Evolutionary conservation across 257 asterid species (phyloP).

Genomic region (Fraxinus anomala): DNA sequence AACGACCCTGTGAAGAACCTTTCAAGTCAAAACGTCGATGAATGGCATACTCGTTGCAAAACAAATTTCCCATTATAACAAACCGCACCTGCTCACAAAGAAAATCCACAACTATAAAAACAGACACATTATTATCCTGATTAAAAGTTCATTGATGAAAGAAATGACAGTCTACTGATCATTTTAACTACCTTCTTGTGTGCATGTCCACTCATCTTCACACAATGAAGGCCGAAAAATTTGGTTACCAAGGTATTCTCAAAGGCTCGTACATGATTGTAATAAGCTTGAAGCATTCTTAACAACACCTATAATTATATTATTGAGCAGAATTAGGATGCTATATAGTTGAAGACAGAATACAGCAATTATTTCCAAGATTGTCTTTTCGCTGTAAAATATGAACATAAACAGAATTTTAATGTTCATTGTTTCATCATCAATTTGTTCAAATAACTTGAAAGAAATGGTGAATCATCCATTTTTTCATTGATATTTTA

Average conservation of each 20-base stretch:
- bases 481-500: background rate
- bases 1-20: conserved; percentile 10
- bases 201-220: conserved; percentile 45
- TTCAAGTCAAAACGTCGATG: conserved; percentile 24
- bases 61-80: conserved; percentile 36
- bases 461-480: background rate
- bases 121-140: background rate
- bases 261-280: conserved; percentile 42
- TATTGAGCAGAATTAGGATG: background rate
- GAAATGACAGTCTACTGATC: background rate
- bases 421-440: no score
- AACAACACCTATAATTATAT: conserved; percentile 36
- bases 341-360: background rate
- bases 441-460: background rate
- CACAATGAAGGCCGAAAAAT: conserved; percentile 49
- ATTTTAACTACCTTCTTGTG: conserved; percentile 32
- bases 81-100: conserved; percentile 30
- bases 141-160: background rate
- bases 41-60: conserved; percentile 14
- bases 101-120: conserved; percentile 1
- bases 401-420: no score
- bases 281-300: conserved; percentile 51
- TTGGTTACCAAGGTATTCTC: conserved; percentile 46
- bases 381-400: background rate
- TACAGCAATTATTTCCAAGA: background rate